Evolutionary conservation across 768 basidiomycete species (phyloP), one percentile per base, ranked within the genome.

Genomic region (Pilatotrama ljubarskyi): DNA sequence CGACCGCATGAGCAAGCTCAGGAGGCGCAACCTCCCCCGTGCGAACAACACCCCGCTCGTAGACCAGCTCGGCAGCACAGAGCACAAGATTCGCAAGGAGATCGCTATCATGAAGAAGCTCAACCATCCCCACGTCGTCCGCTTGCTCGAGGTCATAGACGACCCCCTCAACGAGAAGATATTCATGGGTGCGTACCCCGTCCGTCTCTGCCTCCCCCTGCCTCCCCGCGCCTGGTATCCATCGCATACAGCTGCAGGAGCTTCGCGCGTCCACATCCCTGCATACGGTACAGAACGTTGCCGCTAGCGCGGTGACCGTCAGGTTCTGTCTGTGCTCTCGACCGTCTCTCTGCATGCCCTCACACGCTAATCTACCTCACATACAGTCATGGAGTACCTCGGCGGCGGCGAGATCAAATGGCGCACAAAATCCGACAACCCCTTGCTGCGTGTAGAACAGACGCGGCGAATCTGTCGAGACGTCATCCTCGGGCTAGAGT

Each of bases 91-190:
- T 62, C 82, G 86, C 65, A 88, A 87, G 73, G 96, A 98, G 76
- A 95, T 98, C 59, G 97, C 97, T 2, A 95, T 98, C 73, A 97
- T 99, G 93, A 98, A 98, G 79, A 95, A 97, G 71, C 89, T 92
- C 68, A 78, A 87, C 47, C 94, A 97, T 69, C 88, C 90, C 0
- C 88, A 97, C 71, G 87, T 97, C 59, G 94, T 98, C 11, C 81
- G 88, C 63, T 81, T 99, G 57, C 85, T 86, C 66, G 95, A 98
- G 73, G 94, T 98, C 70, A 95, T 99, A 62, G 95, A 98, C 73
- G 97, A 98, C 74, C 84, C 86, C 42, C 82, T 89, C 64, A 84
- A 84, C 50, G 88, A 91, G 67, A 91, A 90, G 75, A 90, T 99
- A 42, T 98, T 93, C 75, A 91, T 99, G 83, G 89, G 95, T 96